phyloP scores from a whole-genome alignment of 225 moss, liverwort and hornwort genomes.

The Climacium dendroides region DNA sequence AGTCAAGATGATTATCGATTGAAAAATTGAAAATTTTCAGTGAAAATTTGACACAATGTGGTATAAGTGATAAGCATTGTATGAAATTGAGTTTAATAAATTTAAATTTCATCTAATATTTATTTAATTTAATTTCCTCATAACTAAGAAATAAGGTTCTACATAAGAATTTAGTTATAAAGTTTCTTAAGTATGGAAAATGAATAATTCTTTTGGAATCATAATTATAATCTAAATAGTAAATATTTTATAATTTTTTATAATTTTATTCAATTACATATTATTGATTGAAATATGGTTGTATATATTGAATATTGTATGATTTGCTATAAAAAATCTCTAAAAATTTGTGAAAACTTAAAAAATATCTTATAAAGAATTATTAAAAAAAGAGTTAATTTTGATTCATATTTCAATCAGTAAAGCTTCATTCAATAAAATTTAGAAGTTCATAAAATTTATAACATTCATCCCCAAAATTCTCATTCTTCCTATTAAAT shows the following conservation, averaged over 20 bases:
- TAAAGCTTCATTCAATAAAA: no score
- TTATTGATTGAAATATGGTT: background rate
- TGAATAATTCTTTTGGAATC: no score
- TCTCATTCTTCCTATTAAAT: no score
- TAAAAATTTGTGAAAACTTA: background rate
- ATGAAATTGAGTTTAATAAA: background rate
- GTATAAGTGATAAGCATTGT: no score
- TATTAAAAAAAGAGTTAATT: no score
- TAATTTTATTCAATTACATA: no score
- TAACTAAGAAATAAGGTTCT: rapidly evolving
- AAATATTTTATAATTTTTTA: no score
- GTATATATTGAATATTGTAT: rapidly evolving
- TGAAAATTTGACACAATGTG: background rate
- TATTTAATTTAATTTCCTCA: background rate
- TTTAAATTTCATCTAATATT: background rate
- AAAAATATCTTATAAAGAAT: no score
- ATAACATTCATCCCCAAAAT: background rate
- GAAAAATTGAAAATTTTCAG: background rate
- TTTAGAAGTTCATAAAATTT: background rate
- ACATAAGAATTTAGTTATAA: rapidly evolving
- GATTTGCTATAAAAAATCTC: background rate
- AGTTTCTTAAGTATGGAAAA: no score
- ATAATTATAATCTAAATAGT: no score
- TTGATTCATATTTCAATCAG: background rate
- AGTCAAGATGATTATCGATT: background rate